Percentiles rank a stretch among this genome's conserved stretches.
phyloP scores from a whole-genome alignment of 2,329 filamentous ascomycete species.

The Dactylellina cionopaga region DNA sequence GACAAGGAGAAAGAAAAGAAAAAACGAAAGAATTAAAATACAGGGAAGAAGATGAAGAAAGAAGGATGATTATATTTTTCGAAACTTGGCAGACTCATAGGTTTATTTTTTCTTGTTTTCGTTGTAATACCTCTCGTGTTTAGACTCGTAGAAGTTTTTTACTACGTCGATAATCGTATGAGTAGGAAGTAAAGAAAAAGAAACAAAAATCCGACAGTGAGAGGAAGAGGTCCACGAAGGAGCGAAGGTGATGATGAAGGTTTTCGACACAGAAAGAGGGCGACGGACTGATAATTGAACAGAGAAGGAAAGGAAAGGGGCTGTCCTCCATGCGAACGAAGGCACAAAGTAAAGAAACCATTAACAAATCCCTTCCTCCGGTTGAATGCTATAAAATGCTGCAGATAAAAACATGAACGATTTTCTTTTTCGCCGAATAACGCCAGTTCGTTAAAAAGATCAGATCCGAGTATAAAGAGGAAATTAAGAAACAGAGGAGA shows the following conservation, averaged over 20 bases:
- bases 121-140: slow-evolving; percentile 10
- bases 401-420: slow-evolving; percentile 31
- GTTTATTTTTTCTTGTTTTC: no score
- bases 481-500: slow-evolving; percentile 28
- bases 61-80: no score
- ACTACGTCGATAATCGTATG: background rate
- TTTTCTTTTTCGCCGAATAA: slow-evolving; percentile 47
- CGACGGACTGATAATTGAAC: background rate
- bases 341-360: slow-evolving; percentile 2
- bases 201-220: slow-evolving; percentile 1
- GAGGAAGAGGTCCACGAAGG: no score
- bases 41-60: slow-evolving; percentile 5
- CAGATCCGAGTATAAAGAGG: slow-evolving; percentile 21
- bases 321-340: slow-evolving; percentile 8
- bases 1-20: slow-evolving; percentile 7
- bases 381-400: slow-evolving; percentile 49
- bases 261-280: background rate
- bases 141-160: slow-evolving; percentile 27
- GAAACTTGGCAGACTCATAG: no score
- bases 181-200: background rate
- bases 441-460: slow-evolving; percentile 50
- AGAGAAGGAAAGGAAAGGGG: background rate
- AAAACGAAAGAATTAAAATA: slow-evolving; percentile 18
- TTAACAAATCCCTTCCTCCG: slow-evolving; percentile 31
- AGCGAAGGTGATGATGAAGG: no score